phyloP scores from a whole-genome alignment of 306 rosid species.

The Purshia tridentata region DNA sequence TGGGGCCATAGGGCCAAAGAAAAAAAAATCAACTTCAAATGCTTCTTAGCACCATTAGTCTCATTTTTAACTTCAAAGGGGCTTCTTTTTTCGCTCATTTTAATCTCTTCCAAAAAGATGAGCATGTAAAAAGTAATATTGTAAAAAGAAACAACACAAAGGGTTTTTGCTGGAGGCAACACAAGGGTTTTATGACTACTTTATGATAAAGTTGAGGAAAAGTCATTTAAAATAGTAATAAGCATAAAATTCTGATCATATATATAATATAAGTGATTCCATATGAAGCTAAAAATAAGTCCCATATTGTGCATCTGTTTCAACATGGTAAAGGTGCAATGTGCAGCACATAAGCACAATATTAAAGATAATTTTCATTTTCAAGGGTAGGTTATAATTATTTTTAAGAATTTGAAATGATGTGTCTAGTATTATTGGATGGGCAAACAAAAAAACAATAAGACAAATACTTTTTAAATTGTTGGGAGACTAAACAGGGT shows the following conservation, averaged over 20 bases:
- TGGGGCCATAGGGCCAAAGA: no score
- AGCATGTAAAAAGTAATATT: conserved; percentile 16
- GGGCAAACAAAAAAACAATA: no score
- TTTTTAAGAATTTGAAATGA: no score
- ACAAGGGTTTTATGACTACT: conserved; percentile 3
- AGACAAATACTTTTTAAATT: neutral
- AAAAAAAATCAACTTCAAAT: no score
- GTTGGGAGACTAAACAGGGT: conserved; percentile 3
- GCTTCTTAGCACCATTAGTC: no score
- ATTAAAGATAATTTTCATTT: neutral
- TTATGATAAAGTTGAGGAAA: conserved; percentile 4
- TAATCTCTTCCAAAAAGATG: conserved; percentile 7
- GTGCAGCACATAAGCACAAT: no score
- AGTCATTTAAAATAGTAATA: neutral
- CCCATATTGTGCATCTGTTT: neutral
- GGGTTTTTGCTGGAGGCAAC: no score
- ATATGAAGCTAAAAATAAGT: neutral
- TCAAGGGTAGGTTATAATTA: neutral
- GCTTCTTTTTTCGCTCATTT: no score
- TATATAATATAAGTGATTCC: neutral
- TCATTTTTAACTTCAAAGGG: no score
- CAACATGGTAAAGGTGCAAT: neutral
- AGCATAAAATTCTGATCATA: neutral
- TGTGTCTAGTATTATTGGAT: no score
- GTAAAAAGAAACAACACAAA: neutral